These are phyloP conservation scores for Ascochyta lentis DNA, from an alignment of 2,329 filamentous ascomycete species.

Conservation along the genomic window DNA sequence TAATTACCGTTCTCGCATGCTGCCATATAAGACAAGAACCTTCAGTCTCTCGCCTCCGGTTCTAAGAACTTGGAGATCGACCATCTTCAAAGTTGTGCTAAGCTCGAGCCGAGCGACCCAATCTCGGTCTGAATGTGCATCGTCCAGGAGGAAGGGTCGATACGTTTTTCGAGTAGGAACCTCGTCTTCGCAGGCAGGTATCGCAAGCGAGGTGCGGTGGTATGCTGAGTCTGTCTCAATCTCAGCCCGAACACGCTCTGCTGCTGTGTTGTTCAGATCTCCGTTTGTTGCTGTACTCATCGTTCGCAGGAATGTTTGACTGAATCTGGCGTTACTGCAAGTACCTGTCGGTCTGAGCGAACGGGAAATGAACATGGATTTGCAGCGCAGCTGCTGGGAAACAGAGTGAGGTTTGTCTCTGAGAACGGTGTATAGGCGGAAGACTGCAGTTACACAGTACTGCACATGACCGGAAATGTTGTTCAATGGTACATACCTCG, in stretches of 20 bases:
- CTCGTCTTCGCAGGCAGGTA: slow-evolving; percentile 58
- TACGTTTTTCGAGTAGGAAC: slow-evolving; percentile 56
- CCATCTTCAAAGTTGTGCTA: slow-evolving; percentile 59
- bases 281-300: slow-evolving; percentile 18
- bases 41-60: slow-evolving; percentile 55
- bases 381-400: too few relatives aligned
- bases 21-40: slow-evolving; percentile 68
- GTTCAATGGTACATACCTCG: too few relatives aligned
- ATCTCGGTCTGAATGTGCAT: slow-evolving; percentile 51
- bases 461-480: too few relatives aligned
- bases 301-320: too few relatives aligned
- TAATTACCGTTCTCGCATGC: slow-evolving; percentile 57
- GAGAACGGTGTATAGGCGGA: too few relatives aligned
- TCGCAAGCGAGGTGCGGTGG: slow-evolving; percentile 49
- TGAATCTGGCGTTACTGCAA: too few relatives aligned
- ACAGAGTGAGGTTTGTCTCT: too few relatives aligned
- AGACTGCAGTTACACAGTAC: too few relatives aligned
- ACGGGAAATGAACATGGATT: too few relatives aligned
- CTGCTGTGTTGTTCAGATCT: slow-evolving; percentile 36
- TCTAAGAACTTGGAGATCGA: slow-evolving; percentile 53
- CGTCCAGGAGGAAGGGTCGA: slow-evolving; percentile 62
- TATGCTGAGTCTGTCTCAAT: slow-evolving; percentile 24
- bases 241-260: slow-evolving; percentile 22
- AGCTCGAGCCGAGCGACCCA: slow-evolving; percentile 66
- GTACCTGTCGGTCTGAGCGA: too few relatives aligned